phyloP scores from a whole-genome alignment of 805 yeast genomes.

The Candida succiphila region DNA sequence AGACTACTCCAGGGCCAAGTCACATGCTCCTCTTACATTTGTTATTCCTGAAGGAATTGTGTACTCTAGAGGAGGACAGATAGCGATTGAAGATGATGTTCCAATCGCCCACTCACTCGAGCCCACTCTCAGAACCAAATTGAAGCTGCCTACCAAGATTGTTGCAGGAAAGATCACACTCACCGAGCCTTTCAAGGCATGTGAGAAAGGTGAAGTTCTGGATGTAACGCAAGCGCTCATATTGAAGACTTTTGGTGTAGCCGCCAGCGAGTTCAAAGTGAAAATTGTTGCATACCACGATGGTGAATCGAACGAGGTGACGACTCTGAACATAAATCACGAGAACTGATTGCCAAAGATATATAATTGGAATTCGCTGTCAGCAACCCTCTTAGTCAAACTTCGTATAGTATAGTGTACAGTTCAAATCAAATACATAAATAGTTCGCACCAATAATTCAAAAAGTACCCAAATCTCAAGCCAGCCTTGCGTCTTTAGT shows the following conservation, averaged over 20 bases:
- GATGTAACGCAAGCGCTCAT: conserved; percentile 89
- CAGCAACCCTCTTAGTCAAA: no score
- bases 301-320: conserved; percentile 35
- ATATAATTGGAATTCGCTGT: no score
- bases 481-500: no score
- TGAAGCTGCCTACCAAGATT: conserved; percentile 85
- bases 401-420: no score
- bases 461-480: no score
- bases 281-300: conserved; percentile 70
- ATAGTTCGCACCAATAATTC: no score
- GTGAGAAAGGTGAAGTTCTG: conserved; percentile 67
- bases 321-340: background rate
- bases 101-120: conserved; percentile 96
- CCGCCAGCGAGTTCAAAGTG: conserved; percentile 85
- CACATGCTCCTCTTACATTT: conserved; percentile 74
- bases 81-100: conserved; percentile 84
- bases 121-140: conserved; percentile 80
- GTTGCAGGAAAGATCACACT: conserved; percentile 80
- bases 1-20: conserved; percentile 87
- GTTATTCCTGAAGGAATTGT: conserved; percentile 84
- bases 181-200: conserved; percentile 69
- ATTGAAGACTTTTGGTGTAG: conserved; percentile 91
- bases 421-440: no score
- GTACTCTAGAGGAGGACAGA: conserved; percentile 92
- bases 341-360: no score